A percentile compares a stretch with the other conserved stretches of the same genome.
Conservation (phyloP, 139 green algal species). For the Chlamydomonas asymmetrica region DNA sequence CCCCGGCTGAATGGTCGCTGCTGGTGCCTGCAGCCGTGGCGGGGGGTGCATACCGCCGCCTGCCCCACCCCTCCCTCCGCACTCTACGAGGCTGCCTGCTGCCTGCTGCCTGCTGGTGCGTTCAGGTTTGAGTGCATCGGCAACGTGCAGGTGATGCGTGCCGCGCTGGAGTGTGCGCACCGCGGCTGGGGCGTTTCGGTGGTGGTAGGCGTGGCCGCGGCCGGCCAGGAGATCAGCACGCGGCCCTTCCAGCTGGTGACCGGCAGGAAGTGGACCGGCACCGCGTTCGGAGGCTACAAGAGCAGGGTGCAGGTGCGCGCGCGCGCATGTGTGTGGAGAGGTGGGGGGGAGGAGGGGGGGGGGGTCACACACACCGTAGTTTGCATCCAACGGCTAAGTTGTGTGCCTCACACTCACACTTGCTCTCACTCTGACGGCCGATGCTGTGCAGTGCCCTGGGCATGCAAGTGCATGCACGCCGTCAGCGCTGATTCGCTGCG, state of each 20-base stretch:
- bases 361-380: too few relatives aligned
- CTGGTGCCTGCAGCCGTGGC: too few relatives aligned
- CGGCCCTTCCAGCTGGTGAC: slow-evolving; percentile 97
- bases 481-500: too few relatives aligned
- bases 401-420: background rate
- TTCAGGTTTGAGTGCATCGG: slow-evolving; percentile 33
- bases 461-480: too few relatives aligned
- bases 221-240: slow-evolving; percentile 89
- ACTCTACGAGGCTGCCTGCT: too few relatives aligned
- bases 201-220: slow-evolving; percentile 85
- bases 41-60: too few relatives aligned
- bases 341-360: background rate
- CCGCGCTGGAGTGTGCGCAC: slow-evolving; percentile 93
- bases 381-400: background rate
- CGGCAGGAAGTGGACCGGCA: slow-evolving; percentile 89
- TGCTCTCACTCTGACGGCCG: too few relatives aligned
- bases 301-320: slow-evolving; percentile 61
- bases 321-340: background rate
- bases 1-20: too few relatives aligned
- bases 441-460: too few relatives aligned
- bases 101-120: too few relatives aligned
- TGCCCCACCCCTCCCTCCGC: too few relatives aligned
- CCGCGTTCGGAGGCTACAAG: slow-evolving; percentile 96
- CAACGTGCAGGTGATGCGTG: slow-evolving; percentile 85
- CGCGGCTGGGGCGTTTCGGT: slow-evolving; percentile 82